A percentile compares a stretch with the other conserved stretches of the same genome.
phyloP scores from a whole-genome alignment of 768 basidiomycete species.

The Tephrocybe sp. region DNA sequence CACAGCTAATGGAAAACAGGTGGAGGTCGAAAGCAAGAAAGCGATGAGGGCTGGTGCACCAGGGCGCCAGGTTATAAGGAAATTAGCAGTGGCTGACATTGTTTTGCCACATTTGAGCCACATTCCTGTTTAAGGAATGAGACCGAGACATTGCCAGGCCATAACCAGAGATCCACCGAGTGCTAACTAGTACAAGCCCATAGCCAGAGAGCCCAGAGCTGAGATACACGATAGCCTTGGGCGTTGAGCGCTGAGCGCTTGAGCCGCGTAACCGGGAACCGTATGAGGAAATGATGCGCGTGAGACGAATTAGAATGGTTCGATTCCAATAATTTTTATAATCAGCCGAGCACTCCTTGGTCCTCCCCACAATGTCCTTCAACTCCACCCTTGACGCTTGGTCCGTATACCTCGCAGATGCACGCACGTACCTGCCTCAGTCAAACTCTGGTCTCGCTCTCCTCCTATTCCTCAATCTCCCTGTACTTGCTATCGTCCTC shows the following conservation, averaged over 20 bases:
- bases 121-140: neutral
- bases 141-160: neutral
- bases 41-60: neutral
- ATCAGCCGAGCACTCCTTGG: conserved; percentile 3
- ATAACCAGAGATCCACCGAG: no score
- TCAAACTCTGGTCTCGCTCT: conserved; percentile 35
- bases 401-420: conserved; percentile 41
- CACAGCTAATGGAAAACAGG: neutral
- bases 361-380: conserved; percentile 34
- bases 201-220: no score
- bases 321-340: conserved; percentile 14
- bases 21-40: neutral
- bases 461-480: conserved; percentile 60
- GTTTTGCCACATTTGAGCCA: neutral
- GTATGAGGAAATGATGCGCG: conserved; percentile 3
- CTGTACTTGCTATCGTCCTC: conserved; percentile 62
- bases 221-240: no score
- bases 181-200: no score
- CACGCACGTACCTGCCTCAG: conserved; percentile 37
- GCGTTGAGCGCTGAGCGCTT: no score
- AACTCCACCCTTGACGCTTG: conserved; percentile 43
- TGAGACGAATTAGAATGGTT: conserved; percentile 16
- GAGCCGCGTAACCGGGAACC: no score
- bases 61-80: neutral
- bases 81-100: neutral